Evolutionary conservation across 1,284 basidiomycete species (phyloP).

Genomic region (Porodaedalea pini): DNA sequence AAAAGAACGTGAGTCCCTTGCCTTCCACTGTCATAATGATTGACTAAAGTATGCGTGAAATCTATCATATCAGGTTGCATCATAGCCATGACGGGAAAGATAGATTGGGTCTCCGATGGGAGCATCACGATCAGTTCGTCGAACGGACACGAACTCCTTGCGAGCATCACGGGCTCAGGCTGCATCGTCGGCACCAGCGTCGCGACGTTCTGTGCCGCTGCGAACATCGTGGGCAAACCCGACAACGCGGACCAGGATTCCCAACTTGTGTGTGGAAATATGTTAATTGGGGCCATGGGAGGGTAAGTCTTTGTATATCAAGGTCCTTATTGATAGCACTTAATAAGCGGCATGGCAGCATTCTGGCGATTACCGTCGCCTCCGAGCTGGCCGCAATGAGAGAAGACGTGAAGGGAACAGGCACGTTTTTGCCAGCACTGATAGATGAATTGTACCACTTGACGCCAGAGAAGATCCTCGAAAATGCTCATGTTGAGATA

Average conservation of each 20-base stretch:
- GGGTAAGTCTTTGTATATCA: conserved; percentile 50
- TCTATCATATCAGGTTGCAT: conserved; percentile 80
- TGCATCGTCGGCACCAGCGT: conserved; percentile 83
- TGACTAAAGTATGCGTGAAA: too few species aligned
- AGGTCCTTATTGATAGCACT: background rate
- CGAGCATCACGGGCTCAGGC: conserved; percentile 85
- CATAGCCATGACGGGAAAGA: conserved; percentile 78
- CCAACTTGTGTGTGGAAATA: conserved; percentile 60
- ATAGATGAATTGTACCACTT: conserved; percentile 79
- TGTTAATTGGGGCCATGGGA: conserved; percentile 70
- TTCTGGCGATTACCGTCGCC: conserved; percentile 80
- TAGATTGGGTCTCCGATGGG: conserved; percentile 89
- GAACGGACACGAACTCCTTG: conserved; percentile 79
- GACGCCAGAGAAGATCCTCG: conserved; percentile 49
- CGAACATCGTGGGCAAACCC: conserved; percentile 37
- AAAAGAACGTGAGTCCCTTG: conserved; percentile 61
- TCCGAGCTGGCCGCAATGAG: conserved; percentile 76
- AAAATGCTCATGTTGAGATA: conserved; percentile 49
- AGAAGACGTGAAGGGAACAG: conserved; percentile 74
- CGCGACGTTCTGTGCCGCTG: conserved; percentile 75
- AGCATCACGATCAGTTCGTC: conserved; percentile 57
- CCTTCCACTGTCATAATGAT: background rate
- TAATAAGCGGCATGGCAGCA: conserved; percentile 39
- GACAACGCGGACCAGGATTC: conserved; percentile 32
- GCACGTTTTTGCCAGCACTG: conserved; percentile 83